Evolutionary conservation across 1,139 yeast genomes (phyloP), one percentile per base, ranked within the genome.

Genomic region (Williopsis jadinii): DNA sequence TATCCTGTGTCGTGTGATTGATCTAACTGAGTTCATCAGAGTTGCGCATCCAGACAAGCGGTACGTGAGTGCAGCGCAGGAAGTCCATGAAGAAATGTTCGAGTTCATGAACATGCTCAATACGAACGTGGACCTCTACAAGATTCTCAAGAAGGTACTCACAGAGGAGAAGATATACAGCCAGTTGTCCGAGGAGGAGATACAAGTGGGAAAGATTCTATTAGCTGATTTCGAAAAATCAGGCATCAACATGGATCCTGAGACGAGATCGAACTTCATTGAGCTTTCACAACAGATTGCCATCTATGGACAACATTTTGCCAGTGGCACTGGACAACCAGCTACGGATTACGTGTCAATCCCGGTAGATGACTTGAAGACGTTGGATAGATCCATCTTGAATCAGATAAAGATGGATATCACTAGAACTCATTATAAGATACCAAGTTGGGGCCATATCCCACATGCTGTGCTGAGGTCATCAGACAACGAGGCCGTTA

Each of bases 31-130:
- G 52, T 92, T 92, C 62, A 78, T 94, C 27, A 70, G 98, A 41
- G 90, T 88, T 38, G 80, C 83, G 1, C 97, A 92, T 59, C 97
- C 97, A 1, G 75, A 81, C 48, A 68, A 68, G 39, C 64, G 69
- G 34, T 87, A 86, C 73, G 72, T 83, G 4, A 71, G 70, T 37
- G 94, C 92, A 2, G 96, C 98, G 1, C 96, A 92, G 55, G 73
- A 75, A 41, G 84, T 95, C 28, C 97, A 92, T 56, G 95, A 87
- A 54, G 70, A 79, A 49, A 77, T 92, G 84, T 92, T 83, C 62
- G 95, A 88, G 48, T 90, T 83, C 61, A 94, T 92, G 99, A 92
- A 88, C 61, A 77, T 84, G 46, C 68, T 92, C 38, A 92, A 92
- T 60, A 92, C 97, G 8, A 84, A 87, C 45, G 85, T 81, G 12